Conservation (phyloP, 1,139 yeast species). For the Scheffersomyces lignicola region DNA sequence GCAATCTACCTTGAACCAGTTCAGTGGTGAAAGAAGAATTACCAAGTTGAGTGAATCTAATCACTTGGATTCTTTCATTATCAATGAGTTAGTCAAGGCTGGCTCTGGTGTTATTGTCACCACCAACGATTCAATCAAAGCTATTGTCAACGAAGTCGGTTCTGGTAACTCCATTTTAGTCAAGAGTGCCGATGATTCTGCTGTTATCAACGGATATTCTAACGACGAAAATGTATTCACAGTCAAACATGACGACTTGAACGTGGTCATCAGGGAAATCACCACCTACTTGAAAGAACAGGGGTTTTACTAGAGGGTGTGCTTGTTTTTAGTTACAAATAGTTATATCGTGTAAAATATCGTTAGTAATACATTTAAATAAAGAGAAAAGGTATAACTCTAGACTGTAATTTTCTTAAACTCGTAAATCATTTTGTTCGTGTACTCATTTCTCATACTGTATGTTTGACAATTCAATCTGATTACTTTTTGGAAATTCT, state of each 20-base stretch:
- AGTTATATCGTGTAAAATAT: too few species aligned
- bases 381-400: too few species aligned
- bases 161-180: conserved; percentile 32
- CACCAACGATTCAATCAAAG: conserved; percentile 24
- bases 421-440: too few species aligned
- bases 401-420: too few species aligned
- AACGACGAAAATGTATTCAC: conserved; percentile 12
- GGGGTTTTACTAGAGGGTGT: conserved; percentile 52
- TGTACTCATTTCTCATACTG: too few species aligned
- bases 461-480: too few species aligned
- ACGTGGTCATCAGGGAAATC: conserved; percentile 66
- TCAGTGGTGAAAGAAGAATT: conserved; percentile 82
- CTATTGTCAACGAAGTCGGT: conserved; percentile 50
- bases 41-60: conserved; percentile 60
- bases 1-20: conserved; percentile 88
- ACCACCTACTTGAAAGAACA: conserved; percentile 72
- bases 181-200: conserved; percentile 15
- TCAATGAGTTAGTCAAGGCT: conserved; percentile 82
- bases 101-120: conserved; percentile 88
- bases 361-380: too few species aligned
- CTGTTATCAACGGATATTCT: conserved; percentile 9
- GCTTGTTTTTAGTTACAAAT: too few species aligned
- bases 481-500: too few species aligned
- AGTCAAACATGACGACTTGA: conserved; percentile 19
- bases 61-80: conserved; percentile 54